These are phyloP conservation scores for Solanum habrochaites DNA, from an alignment of 257 asterid genomes.

Conservation along the genomic window DNA sequence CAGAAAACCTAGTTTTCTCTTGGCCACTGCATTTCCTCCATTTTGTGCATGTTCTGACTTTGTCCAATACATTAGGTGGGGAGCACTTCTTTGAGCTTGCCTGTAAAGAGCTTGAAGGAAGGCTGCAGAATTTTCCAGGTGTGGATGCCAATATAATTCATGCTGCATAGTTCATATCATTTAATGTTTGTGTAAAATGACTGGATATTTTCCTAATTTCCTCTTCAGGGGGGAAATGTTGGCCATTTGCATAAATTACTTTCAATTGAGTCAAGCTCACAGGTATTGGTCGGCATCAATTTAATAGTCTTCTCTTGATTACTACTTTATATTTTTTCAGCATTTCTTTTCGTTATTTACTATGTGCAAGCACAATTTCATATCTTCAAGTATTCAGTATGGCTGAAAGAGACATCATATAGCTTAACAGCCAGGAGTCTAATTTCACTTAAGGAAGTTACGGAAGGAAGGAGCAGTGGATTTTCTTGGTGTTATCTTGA, in stretches of 20 bases:
- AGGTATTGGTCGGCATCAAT: conserved; percentile 31
- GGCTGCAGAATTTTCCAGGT: conserved; percentile 89
- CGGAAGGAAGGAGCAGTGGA: not conserved
- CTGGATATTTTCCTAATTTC: conserved; percentile 3
- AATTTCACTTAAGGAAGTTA: not conserved
- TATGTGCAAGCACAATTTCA: not conserved
- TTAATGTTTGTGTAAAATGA: not conserved
- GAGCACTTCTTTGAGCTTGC: conserved; percentile 50
- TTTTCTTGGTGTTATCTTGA: not conserved
- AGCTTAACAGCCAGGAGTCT: not conserved
- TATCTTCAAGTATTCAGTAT: not conserved
- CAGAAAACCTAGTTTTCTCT: not conserved
- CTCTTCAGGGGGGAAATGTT: conserved; percentile 91
- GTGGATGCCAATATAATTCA: not conserved
- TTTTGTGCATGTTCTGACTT: not conserved
- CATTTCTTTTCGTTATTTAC: not conserved
- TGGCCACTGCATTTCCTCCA: not conserved
- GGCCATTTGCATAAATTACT: conserved; percentile 88
- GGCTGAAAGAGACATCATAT: not conserved
- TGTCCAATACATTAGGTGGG: conserved; percentile 34
- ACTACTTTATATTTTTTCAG: not conserved
- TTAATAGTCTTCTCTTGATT: not conserved
- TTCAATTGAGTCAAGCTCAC: conserved; percentile 88
- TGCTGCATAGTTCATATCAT: not conserved
- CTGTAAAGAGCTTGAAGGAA: conserved; percentile 33